Evolutionary conservation across 2,329 filamentous ascomycete genomes (phyloP), one percentile per base, ranked within the genome.

Genomic region (Cladosporium sp.): DNA sequence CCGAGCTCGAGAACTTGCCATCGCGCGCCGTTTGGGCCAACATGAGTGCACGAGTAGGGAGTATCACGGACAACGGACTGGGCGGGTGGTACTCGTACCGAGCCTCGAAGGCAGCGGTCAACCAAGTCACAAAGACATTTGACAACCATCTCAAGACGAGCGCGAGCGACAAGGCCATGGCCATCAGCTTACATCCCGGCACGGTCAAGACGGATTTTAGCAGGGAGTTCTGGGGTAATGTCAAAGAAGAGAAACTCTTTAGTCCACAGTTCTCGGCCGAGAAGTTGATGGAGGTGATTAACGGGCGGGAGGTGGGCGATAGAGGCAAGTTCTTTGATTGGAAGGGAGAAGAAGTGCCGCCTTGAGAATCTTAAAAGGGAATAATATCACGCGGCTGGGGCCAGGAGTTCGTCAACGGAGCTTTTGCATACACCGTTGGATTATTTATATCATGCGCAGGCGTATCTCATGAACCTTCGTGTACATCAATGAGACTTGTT

Each of bases 31-130:
- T 83, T 2, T 87, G 84, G 74, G 77, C 85, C n/a, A 80, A 80
- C 61, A 86, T 90, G 82, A 84, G 85, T 5, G 88, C 88, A 2
- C 80, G 88, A 38, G 85, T 94, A 0, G 88, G 88, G 8, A 85
- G 79, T 27, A 85, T 85, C 18, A 72, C 77, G 0, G 86, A 92
- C 59, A 92, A 94, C 61, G 63, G 69, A 2, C 72, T 83, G 0
- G 88, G 88, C 2, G 88, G 88, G 0, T 93, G 88, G 88, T 94
- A 89, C 66, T 82, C 78, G 50, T 93, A 93, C 67, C 82, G 88
- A 12, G 80, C 84, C 7, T 84, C 80, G 47, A 94, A 93, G 67
- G 80, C 86, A 0, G 86, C 77, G 2, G 81, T 92, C 3, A 88
- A 84, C 56, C 84, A 84, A 61, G 51, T 89, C 11, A 80, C 80